Evolutionary conservation across 768 basidiomycete species (phyloP).

Genomic region (Saitozyma sp.): DNA sequence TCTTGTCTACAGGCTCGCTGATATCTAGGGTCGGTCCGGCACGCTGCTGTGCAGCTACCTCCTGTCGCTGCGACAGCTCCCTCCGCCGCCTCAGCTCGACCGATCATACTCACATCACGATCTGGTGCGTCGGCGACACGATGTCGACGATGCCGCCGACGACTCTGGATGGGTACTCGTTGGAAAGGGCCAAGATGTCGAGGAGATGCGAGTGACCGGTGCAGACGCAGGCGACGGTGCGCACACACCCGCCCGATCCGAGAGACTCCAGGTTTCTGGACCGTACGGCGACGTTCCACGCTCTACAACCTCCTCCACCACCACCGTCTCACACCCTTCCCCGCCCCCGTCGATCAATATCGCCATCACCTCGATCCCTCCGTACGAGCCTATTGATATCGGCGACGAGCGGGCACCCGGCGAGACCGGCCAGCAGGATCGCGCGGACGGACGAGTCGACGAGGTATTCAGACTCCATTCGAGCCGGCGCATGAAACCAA

Average conservation of each 20-base stretch:
- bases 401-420: constrained; percentile 29
- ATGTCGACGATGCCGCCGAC: constrained; percentile 1
- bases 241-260: constrained; percentile 9
- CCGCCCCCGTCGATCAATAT: constrained; percentile 3
- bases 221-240: too few species aligned
- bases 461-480: constrained; percentile 46
- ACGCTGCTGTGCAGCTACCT: constrained; percentile 82
- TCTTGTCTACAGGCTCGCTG: too few species aligned
- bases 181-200: constrained; percentile 11
- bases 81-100: constrained; percentile 58
- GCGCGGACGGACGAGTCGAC: constrained; percentile 41
- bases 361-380: constrained; percentile 18
- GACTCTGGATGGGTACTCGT: constrained; percentile 25
- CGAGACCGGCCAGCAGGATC: constrained; percentile 32
- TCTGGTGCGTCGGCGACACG: constrained; percentile 8
- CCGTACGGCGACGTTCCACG: constrained; percentile 11
- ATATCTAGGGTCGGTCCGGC: constrained; percentile 66
- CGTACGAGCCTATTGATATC: constrained; percentile 39
- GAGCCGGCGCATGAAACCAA: constrained; percentile 45
- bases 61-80: constrained; percentile 60
- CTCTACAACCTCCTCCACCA: constrained; percentile 23
- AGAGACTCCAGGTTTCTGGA: constrained; percentile 13
- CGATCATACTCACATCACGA: constrained; percentile 59
- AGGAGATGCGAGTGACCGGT: constrained; percentile 11
- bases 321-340: constrained; percentile 32